A percentile compares a stretch with the other conserved stretches of the same genome.
These are phyloP conservation scores for Ajuga chamaepitys DNA, from an alignment of 257 asterid species.

Conservation along the genomic window DNA sequence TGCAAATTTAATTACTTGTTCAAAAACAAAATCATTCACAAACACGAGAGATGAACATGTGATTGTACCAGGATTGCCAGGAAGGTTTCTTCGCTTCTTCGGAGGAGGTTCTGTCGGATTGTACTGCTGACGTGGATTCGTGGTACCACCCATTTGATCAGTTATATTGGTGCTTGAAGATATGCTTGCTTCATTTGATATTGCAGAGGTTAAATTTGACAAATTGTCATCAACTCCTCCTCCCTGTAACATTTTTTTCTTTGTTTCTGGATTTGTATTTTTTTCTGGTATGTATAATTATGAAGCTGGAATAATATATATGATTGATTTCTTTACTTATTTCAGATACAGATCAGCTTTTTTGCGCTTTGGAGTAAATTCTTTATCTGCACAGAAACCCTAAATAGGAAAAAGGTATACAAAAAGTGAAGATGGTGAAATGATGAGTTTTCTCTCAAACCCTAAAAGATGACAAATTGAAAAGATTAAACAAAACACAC, in stretches of 20 bases:
- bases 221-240: slow-evolving; percentile 35
- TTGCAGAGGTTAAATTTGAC: slow-evolving; percentile 67
- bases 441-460: neutral
- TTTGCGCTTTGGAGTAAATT: neutral
- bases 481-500: neutral
- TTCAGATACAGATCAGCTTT: slow-evolving; percentile 8
- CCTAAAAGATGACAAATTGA: slow-evolving; percentile 4
- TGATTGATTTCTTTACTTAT: no score
- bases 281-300: neutral
- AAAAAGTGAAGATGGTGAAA: slow-evolving; percentile 26
- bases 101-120: slow-evolving; percentile 32
- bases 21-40: no score
- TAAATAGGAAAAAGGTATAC: slow-evolving; percentile 15
- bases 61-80: slow-evolving; percentile 61
- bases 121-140: slow-evolving; percentile 14
- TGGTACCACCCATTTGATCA: slow-evolving; percentile 30
- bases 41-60: neutral
- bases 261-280: neutral
- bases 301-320: neutral
- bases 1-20: no score
- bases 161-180: slow-evolving; percentile 40
- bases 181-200: slow-evolving; percentile 59
- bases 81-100: slow-evolving; percentile 65
- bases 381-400: slow-evolving; percentile 29
- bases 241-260: slow-evolving; percentile 26